Percentiles rank a stretch among this genome's conserved stretches.
Evolutionary conservation across 441 rosid species (phyloP).

Genomic region (Croton laevigatus): DNA sequence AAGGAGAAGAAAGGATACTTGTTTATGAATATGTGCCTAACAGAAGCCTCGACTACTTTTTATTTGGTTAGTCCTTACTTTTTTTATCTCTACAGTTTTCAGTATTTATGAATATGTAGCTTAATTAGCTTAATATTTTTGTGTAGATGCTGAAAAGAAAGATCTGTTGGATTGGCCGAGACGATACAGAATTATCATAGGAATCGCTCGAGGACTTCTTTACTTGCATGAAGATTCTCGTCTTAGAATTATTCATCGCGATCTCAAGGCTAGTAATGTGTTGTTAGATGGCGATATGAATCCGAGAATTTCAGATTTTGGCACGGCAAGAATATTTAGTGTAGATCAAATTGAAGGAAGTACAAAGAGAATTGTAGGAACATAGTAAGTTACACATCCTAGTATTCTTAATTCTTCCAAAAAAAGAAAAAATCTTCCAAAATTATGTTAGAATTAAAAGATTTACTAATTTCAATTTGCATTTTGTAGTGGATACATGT

Average conservation of each 20-base stretch:
- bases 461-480: not conserved
- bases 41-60: constrained; percentile 21
- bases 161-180: constrained; percentile 30
- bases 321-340: constrained; percentile 32
- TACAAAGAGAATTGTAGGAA: constrained; percentile 39
- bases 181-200: constrained; percentile 29
- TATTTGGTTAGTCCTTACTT: constrained; percentile 18
- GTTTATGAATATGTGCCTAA: constrained; percentile 30
- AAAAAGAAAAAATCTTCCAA: no score
- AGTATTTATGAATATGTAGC: no score
- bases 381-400: constrained; percentile 31
- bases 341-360: constrained; percentile 31
- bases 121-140: not conserved
- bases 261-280: constrained; percentile 18
- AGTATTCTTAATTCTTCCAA: not conserved
- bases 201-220: constrained; percentile 41
- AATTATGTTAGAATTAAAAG: not conserved
- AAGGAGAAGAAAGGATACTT: constrained; percentile 27
- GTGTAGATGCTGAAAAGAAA: constrained; percentile 32
- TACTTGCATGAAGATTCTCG: constrained; percentile 47
- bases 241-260: constrained; percentile 28
- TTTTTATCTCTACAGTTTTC: not conserved
- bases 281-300: constrained; percentile 19
- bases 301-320: constrained; percentile 30
- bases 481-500: constrained; percentile 30